A percentile compares a stretch with the other conserved stretches of the same genome.
phyloP scores from a whole-genome alignment of 1,284 basidiomycete species.

The Phellopilus nigrolimitatus region DNA sequence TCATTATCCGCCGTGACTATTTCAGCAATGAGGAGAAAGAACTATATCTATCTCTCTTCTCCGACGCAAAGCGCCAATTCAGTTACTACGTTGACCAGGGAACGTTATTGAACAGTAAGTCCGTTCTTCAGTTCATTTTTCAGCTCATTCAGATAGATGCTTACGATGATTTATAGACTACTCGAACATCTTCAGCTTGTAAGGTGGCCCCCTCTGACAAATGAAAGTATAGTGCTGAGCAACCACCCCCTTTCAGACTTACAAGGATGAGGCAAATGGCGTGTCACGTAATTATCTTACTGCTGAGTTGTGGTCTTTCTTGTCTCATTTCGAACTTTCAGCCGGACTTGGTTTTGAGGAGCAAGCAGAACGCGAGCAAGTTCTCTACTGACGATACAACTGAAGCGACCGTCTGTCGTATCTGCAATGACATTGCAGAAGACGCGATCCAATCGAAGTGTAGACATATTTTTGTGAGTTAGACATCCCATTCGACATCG shows the following conservation, averaged over 20 bases:
- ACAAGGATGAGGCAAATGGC: conserved; percentile 95
- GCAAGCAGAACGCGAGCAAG: conserved; percentile 67
- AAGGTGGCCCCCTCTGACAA: conserved; percentile 27
- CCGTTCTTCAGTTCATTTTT: background rate
- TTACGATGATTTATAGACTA: conserved; percentile 56
- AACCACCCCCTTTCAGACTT: conserved; percentile 39
- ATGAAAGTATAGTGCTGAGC: background rate
- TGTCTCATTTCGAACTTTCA: conserved; percentile 29
- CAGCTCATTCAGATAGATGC: conserved; percentile 7
- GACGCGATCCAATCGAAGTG: conserved; percentile 95
- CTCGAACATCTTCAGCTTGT: conserved; percentile 90
- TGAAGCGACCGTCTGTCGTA: conserved; percentile 80
- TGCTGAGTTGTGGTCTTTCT: background rate
- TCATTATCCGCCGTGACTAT: conserved; percentile 85
- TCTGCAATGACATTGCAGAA: conserved; percentile 97
- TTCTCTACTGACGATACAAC: conserved; percentile 52
- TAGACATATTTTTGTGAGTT: conserved; percentile 65
- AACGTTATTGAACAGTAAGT: conserved; percentile 87
- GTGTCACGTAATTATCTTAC: conserved; percentile 49
- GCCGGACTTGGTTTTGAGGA: conserved; percentile 91
- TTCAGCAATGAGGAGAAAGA: conserved; percentile 98
- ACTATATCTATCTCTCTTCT: conserved; percentile 88
- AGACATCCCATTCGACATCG: background rate
- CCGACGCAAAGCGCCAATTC: conserved; percentile 91
- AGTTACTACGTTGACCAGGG: conserved; percentile 87